A percentile compares a stretch with the other conserved stretches of the same genome.
Evolutionary conservation across 169 alveolate species (phyloP).

Genomic region (Plasmodium inui): DNA sequence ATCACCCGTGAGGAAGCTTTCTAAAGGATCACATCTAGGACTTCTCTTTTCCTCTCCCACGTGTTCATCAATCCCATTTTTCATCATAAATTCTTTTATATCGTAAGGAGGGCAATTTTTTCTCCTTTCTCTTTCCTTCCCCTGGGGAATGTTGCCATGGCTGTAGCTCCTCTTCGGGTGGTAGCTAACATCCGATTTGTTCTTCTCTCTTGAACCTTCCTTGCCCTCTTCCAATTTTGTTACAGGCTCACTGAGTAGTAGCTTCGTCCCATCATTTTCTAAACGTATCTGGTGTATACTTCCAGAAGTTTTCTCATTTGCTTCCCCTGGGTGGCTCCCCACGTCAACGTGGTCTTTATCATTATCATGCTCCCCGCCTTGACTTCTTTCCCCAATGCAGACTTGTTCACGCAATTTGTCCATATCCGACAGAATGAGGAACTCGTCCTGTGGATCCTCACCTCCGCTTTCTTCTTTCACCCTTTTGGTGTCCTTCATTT

Average conservation of each 20-base stretch:
- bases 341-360: not conserved
- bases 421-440: not conserved
- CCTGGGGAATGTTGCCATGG: not conserved
- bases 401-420: not conserved
- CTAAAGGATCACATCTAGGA: not conserved
- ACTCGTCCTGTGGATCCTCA: not conserved
- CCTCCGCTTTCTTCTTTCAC: not conserved
- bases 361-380: not conserved
- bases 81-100: not conserved
- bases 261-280: not conserved
- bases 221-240: not conserved
- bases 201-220: not conserved
- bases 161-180: not conserved
- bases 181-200: not conserved
- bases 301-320: not conserved
- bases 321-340: not conserved
- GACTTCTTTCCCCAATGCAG: not conserved
- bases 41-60: not conserved
- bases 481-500: not conserved
- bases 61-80: not conserved
- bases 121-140: not conserved
- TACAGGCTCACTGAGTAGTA: not conserved
- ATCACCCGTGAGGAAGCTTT: not conserved
- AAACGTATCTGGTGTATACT: not conserved
- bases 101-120: not conserved